Evolutionary conservation across 164 flowering plant species (phyloP).

Genomic region (Amborella trichopoda): DNA sequence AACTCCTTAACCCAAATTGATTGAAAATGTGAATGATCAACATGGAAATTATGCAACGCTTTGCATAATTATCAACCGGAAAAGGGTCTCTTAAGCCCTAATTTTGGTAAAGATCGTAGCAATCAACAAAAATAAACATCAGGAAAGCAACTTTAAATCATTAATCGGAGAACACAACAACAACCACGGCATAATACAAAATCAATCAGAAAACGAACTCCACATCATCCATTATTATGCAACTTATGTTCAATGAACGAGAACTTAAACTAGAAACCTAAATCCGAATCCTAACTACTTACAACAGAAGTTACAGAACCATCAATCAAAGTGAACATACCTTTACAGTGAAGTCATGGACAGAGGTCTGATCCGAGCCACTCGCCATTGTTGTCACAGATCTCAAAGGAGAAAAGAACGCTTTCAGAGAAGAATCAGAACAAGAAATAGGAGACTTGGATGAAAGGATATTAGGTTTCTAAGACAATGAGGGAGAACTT

Average conservation of each 20-base stretch:
- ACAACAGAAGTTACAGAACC: background rate
- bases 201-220: background rate
- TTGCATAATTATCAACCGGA: no score
- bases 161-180: background rate
- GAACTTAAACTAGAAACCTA: background rate
- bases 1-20: no score
- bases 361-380: conserved; percentile 18
- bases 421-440: conserved; percentile 1
- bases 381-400: conserved; percentile 28
- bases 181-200: background rate
- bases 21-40: no score
- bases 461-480: no score
- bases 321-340: conserved; percentile 10
- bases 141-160: background rate
- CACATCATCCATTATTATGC: background rate
- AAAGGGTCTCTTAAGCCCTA: no score
- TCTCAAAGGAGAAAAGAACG: conserved; percentile 2
- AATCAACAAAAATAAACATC: no score
- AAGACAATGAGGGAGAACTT: no score
- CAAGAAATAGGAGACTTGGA: no score
- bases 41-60: no score
- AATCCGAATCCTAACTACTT: no score
- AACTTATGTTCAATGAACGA: no score
- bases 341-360: conserved; percentile 56
- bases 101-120: no score